Evolutionary conservation across 768 basidiomycete species (phyloP).

Genomic region (Leucosporidium yakuticum): DNA sequence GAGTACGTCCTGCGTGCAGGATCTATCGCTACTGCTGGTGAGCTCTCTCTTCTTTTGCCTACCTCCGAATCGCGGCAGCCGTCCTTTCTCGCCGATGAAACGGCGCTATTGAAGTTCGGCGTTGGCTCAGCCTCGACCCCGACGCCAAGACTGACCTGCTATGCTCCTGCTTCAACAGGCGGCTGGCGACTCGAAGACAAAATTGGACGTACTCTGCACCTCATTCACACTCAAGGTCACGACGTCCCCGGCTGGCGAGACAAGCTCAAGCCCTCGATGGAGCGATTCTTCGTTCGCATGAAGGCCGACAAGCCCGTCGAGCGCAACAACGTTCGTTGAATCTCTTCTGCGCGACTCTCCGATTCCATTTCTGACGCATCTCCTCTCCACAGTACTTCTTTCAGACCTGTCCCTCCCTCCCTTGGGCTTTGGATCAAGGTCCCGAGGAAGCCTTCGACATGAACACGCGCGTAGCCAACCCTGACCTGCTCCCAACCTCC

Average conservation of each 20-base stretch:
- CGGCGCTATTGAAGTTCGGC: slow-evolving; percentile 48
- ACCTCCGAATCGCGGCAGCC: background rate
- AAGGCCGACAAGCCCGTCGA: background rate
- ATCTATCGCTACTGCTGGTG: slow-evolving; percentile 60
- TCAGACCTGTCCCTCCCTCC: slow-evolving; percentile 6
- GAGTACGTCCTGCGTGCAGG: slow-evolving; percentile 70
- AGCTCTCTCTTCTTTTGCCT: slow-evolving; percentile 29
- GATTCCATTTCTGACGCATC: background rate
- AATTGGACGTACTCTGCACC: slow-evolving; percentile 64
- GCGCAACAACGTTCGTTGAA: slow-evolving; percentile 58
- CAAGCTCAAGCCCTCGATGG: slow-evolving; percentile 59
- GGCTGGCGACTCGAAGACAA: slow-evolving; percentile 75
- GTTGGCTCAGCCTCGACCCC: slow-evolving; percentile 63
- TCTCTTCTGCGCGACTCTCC: slow-evolving; percentile 9
- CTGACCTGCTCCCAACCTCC: background rate
- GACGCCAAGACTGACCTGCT: too few species aligned
- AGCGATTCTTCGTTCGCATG: slow-evolving; percentile 46
- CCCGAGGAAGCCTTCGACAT: slow-evolving; percentile 50
- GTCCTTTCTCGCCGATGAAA: too few species aligned
- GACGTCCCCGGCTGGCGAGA: slow-evolving; percentile 68
- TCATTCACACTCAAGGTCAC: slow-evolving; percentile 60
- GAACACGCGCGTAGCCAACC: slow-evolving; percentile 15
- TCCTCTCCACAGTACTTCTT: slow-evolving; percentile 33
- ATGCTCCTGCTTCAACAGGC: slow-evolving; percentile 45
- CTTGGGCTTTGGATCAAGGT: slow-evolving; percentile 5